Conservation (phyloP, 192 early-diverging fungal genomes). For the Coemansia sp. region DNA sequence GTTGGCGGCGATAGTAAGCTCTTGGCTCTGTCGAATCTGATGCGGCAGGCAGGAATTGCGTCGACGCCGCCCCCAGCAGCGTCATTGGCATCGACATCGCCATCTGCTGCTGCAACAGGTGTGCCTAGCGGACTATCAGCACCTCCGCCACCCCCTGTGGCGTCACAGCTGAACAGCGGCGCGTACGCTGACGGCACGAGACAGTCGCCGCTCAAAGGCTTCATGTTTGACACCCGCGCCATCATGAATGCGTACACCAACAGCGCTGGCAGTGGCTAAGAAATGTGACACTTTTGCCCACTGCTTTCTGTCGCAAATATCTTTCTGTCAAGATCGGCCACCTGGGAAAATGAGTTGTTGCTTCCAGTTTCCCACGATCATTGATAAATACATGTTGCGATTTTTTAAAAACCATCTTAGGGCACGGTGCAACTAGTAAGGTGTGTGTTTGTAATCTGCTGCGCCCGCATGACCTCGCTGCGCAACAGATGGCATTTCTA, state of each 20-base stretch:
- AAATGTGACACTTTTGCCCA: neutral
- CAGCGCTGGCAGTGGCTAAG: constrained; percentile 9
- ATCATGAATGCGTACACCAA: constrained; percentile 44
- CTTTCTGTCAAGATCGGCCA: neutral
- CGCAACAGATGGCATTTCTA: neutral
- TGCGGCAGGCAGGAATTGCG: constrained; percentile 44
- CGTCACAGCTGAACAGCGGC: neutral
- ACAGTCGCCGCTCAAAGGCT: constrained; percentile 16
- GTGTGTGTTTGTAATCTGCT: neutral
- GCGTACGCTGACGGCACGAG: constrained; percentile 6
- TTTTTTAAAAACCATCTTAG: too few species aligned
- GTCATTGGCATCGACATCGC: neutral
- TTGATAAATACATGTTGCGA: neutral
- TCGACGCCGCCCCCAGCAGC: constrained; percentile 20
- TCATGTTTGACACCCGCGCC: constrained; percentile 36
- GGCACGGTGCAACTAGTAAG: neutral
- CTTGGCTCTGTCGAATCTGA: constrained; percentile 54
- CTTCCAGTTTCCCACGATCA: constrained; percentile 3
- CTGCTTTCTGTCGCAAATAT: neutral
- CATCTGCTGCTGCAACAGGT: neutral
- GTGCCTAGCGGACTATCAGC: neutral
- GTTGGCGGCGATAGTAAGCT: constrained; percentile 26
- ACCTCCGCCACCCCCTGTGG: neutral
- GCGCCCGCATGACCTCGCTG: neutral
- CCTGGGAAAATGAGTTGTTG: neutral